These are phyloP conservation scores for Boletus sp. DNA, from an alignment of 768 basidiomycete species.

Conservation along the genomic window DNA sequence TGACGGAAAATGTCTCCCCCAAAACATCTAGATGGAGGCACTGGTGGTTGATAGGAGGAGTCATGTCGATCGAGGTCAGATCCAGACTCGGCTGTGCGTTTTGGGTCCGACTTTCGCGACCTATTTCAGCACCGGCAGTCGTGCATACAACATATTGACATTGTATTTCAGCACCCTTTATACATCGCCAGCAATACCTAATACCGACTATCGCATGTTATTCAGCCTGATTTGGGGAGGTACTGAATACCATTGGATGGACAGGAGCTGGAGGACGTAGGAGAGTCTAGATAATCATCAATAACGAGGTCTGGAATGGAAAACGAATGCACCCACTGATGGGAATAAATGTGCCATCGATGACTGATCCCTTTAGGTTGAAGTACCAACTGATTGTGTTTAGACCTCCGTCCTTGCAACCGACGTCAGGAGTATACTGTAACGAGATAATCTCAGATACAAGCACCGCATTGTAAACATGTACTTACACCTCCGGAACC, in stretches of 20 bases:
- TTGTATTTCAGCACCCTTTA: not conserved
- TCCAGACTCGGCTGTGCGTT: not conserved
- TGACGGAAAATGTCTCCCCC: slow-evolving; percentile 43
- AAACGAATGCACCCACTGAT: slow-evolving; percentile 45
- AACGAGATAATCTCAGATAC: not conserved
- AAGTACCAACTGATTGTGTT: slow-evolving; percentile 60
- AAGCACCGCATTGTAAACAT: not conserved
- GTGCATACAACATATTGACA: not conserved
- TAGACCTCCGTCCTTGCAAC: slow-evolving; percentile 41
- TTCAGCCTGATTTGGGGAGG: slow-evolving; percentile 44
- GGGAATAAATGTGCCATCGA: slow-evolving; percentile 62
- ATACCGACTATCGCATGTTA: not conserved
- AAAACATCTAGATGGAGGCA: slow-evolving; percentile 50
- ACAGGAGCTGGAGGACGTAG: slow-evolving; percentile 45
- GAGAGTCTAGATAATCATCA: slow-evolving; percentile 43
- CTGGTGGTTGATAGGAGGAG: slow-evolving; percentile 46
- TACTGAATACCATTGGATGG: slow-evolving; percentile 59
- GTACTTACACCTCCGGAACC: slow-evolving; percentile 47
- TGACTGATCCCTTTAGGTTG: slow-evolving; percentile 60
- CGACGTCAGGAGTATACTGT: slow-evolving; percentile 49
- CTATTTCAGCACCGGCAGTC: not conserved
- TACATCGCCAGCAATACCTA: not conserved
- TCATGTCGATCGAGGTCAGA: slow-evolving; percentile 19
- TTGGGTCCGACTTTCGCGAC: not conserved
- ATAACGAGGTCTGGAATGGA: not conserved